Percentiles rank a stretch among this genome's conserved stretches.
Evolutionary conservation across 2,329 filamentous ascomycete genomes (phyloP).

Genomic region (Trichoderma lentiforme): DNA sequence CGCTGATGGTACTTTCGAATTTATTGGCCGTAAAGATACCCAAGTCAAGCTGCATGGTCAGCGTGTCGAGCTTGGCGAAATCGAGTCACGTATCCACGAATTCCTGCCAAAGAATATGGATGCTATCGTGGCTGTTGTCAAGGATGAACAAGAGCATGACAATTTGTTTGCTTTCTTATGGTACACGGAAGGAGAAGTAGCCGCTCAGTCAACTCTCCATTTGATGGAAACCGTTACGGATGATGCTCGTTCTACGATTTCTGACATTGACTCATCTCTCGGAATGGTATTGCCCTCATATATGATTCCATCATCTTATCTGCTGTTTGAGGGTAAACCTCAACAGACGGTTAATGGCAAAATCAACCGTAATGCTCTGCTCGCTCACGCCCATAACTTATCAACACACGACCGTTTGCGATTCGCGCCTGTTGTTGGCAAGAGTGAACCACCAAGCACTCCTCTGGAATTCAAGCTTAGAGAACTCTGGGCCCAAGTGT

Average conservation of each 20-base stretch:
- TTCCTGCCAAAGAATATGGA: constrained; percentile 8
- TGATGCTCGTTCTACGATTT: constrained; percentile 3
- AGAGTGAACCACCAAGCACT: constrained; percentile 15
- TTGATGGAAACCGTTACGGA: constrained; percentile 12
- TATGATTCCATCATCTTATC: constrained; percentile 20
- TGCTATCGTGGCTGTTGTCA: constrained; percentile 15
- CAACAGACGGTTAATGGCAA: constrained; percentile 19
- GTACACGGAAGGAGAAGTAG: constrained; percentile 10
- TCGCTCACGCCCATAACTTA: background rate
- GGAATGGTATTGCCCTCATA: constrained; percentile 17
- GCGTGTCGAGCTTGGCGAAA: constrained; percentile 17
- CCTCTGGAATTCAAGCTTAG: constrained; percentile 8
- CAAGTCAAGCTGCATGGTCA: constrained; percentile 19
- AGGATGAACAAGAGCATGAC: constrained; percentile 13
- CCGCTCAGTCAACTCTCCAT: background rate
- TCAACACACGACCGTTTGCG: constrained; percentile 4
- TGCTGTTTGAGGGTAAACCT: constrained; percentile 18
- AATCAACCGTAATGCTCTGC: constrained; percentile 9
- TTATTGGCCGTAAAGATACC: constrained; percentile 16
- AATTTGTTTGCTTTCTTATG: constrained; percentile 18
- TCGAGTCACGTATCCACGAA: constrained; percentile 15
- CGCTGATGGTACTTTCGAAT: constrained; percentile 17
- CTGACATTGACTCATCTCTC: constrained; percentile 13
- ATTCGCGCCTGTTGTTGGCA: constrained; percentile 3
- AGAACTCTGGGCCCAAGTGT: constrained; percentile 13